Evolutionary conservation across 2,329 filamentous ascomycete species (phyloP).

Genomic region (Epicoccum sorghinum): DNA sequence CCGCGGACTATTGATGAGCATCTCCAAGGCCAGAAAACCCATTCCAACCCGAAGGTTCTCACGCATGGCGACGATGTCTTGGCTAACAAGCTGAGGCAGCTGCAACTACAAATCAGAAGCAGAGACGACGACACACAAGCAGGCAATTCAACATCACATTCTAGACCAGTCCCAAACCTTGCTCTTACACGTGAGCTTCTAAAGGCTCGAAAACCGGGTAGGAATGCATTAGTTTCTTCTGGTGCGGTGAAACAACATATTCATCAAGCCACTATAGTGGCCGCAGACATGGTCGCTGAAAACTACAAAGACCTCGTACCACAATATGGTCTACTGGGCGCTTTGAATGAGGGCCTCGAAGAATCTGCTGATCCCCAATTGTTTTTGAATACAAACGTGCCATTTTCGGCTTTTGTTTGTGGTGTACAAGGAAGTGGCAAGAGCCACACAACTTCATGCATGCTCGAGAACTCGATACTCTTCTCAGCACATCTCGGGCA

Average conservation of each 20-base stretch:
- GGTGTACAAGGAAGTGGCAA: conserved; percentile 69
- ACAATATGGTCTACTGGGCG: conserved; percentile 21
- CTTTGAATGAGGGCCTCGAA: neutral
- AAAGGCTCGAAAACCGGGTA: neutral
- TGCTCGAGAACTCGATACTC: conserved; percentile 57
- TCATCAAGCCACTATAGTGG: conserved; percentile 17
- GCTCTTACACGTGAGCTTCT: conserved; percentile 1
- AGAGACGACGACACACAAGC: neutral
- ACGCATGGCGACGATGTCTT: neutral
- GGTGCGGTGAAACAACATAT: neutral
- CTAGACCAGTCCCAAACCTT: conserved; percentile 2
- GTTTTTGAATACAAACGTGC: conserved; percentile 60
- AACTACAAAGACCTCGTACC: conserved; percentile 19
- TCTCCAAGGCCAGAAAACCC: neutral
- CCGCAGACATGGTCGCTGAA: neutral
- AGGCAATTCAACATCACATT: neutral
- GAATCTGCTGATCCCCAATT: conserved; percentile 29
- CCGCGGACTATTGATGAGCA: too few relatives aligned
- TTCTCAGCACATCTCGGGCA: conserved; percentile 49
- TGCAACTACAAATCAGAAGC: neutral
- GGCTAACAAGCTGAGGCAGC: conserved; percentile 2
- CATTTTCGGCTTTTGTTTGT: conserved; percentile 67
- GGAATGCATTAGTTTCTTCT: too few relatives aligned
- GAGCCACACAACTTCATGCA: conserved; percentile 63
- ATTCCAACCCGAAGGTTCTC: neutral